Evolutionary conservation across 805 yeast genomes (phyloP).

Genomic region (Phaffomyces opuntiae): DNA sequence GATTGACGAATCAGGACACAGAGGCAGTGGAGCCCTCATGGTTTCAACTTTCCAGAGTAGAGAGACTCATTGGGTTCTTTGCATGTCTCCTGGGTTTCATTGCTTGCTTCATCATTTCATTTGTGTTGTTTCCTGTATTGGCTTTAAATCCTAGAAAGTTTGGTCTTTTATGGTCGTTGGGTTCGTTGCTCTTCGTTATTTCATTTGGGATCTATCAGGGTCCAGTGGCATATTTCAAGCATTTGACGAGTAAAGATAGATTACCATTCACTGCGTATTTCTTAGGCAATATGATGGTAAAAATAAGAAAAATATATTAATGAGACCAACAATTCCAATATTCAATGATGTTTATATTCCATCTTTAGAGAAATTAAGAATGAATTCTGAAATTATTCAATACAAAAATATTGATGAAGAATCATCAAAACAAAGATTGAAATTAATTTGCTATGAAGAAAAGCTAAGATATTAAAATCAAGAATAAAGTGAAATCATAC

Average conservation of each 20-base stretch:
- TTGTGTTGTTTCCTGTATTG: constrained; percentile 81
- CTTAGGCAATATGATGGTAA: too few species aligned
- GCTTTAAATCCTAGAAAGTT: constrained; percentile 88
- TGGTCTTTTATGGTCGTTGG: constrained; percentile 86
- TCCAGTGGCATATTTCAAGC: constrained; percentile 71
- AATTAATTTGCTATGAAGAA: too few species aligned
- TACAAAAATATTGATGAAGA: too few species aligned
- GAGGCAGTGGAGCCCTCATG: constrained; percentile 62
- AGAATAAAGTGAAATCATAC: too few species aligned
- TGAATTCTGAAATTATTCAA: too few species aligned
- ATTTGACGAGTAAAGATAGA: constrained; percentile 68
- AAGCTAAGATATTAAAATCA: too few species aligned
- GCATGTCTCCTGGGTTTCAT: constrained; percentile 69
- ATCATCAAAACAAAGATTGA: too few species aligned
- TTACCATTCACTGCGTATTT: constrained; percentile 75
- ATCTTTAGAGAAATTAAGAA: too few species aligned
- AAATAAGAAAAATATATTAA: too few species aligned
- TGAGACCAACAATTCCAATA: too few species aligned
- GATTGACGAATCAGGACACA: constrained; percentile 49
- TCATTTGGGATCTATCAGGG: constrained; percentile 93
- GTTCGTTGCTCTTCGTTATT: constrained; percentile 76
- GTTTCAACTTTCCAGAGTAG: constrained; percentile 72
- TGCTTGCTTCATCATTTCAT: constrained; percentile 77
- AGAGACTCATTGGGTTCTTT: constrained; percentile 69
- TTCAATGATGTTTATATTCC: too few species aligned